Evolutionary conservation across 108 stramenopile species (phyloP), one percentile per base, ranked within the genome.

Genomic region (Aurantiochytrium sp.): DNA sequence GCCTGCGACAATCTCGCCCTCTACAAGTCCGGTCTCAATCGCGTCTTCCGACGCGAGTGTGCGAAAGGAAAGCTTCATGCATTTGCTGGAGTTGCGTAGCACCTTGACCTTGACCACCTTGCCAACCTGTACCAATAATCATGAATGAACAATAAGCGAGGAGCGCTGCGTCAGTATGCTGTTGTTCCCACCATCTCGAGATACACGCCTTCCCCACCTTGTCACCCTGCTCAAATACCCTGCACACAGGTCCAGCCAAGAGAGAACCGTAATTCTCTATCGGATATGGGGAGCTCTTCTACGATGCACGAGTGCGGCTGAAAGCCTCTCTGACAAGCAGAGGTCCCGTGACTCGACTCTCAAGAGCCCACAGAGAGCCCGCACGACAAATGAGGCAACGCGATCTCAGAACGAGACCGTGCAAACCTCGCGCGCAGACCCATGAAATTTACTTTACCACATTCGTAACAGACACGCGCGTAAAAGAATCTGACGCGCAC

Each of bases 391-490:
- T 51, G 49, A 28, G 73, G 21, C 73, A 53, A 44, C 51, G n/a
- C 28, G 49, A 83, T 47, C 2, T 51, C 73, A 69, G 73, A 83
- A 83, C 49, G 73, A 83, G 44, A 51, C 49, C 21, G 51, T 12
- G 51, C 51, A 6, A 83, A n/a, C 44, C 73, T 23, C 44, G 44
- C 49, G 44, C 44, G 51, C 51, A 12, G 73, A 47, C 23, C 10
- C 51, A 12, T 83, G 44, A 47, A 35, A 53, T 83, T 53, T 83
- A 23, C 0, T 83, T 6, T 83, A 51, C 73, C 73, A 83, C 73
- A 47, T 53, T 47, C 73, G 73, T 83, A 83, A 83, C 73, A 83
- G 73, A 83, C 51, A 12, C 51, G 73, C 51, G 73, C n/a, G 43
- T 51, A 6, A 14, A 28, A 83, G 12, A 69, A 10, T 2, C 29